Base-by-base conservation (phyloP, 2,329 filamentous ascomycete genomes). In the Phaeosphaeria sp. region DNA sequence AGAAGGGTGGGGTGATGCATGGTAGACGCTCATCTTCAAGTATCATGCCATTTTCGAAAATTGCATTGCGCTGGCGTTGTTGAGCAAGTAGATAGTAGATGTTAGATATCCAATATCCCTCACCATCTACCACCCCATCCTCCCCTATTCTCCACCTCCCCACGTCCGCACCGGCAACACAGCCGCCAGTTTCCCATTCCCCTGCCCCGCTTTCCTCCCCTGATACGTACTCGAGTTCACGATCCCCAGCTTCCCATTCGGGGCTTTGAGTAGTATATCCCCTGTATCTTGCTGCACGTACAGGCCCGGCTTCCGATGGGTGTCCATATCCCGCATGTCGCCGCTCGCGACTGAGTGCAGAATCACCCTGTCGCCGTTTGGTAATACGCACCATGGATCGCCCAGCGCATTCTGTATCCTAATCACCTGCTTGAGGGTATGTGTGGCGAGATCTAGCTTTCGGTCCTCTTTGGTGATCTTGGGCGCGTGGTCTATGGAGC, bases 401-500 rank as follows among this genome's bases (percentile, higher is more conserved):
- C 88, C 88, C 15, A 94, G 78, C 0, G 89, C 87, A 8, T 84
- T 82, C 50, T 85, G 79, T 5, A 85, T 82, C 5, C 84, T 80
- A 6, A 79, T 71, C 17, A 93, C 82, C 1, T 86, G 82, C 2
- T 80, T 76, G n/a, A 82, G 78, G 0, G 79, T 78, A 82, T 86
- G 87, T 3, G 68, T 74, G 0, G 63, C 46, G 83, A 89, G 92
- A 59, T 88, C 78, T 7, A 96, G 77, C 57, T 87, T 84, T 1
- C 81, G 79, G 66, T 94, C 87, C 6, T 82, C 77, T 54, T 89
- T 85, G 1, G 78, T 86, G 58, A 97, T 86, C 72, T 97, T 97
- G 1, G 87, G 86, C 1, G 94, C 94, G 68, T 89, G 84, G 54
- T 55, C 65, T 27, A 48, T 69, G 49, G 51, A 69, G 49, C 30